Conservation (phyloP, 306 rosid species). For the Hippophae rhamnoides region DNA sequence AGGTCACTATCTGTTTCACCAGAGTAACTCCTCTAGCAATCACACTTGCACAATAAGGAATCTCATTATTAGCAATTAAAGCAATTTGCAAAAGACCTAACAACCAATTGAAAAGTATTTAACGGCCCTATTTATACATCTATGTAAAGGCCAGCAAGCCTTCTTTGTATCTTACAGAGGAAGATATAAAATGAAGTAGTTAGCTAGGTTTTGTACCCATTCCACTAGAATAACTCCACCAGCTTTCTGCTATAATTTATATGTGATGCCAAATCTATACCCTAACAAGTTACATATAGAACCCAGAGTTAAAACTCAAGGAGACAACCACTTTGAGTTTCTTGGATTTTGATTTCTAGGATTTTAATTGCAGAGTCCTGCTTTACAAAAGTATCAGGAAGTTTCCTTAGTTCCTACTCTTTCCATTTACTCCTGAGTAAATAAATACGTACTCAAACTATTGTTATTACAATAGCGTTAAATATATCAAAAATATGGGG, state of each 20-base stretch:
- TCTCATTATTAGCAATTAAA: not conserved
- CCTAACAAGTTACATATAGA: not conserved
- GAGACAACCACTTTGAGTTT: too few relatives aligned
- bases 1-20: not conserved
- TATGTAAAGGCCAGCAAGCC: not conserved
- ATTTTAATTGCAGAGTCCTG: too few relatives aligned
- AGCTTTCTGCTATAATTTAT: not conserved
- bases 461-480: too few relatives aligned
- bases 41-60: not conserved
- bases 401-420: too few relatives aligned
- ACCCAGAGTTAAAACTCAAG: too few relatives aligned
- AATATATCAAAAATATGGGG: too few relatives aligned
- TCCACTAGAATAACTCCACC: not conserved
- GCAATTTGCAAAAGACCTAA: not conserved
- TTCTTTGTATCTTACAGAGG: not conserved
- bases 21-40: not conserved
- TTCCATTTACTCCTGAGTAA: too few relatives aligned
- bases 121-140: not conserved
- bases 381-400: too few relatives aligned
- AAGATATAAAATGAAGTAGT: not conserved
- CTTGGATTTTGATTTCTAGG: too few relatives aligned
- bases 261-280: not conserved
- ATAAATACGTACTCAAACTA: too few relatives aligned
- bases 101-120: not conserved
- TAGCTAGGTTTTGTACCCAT: not conserved